These are phyloP conservation scores for Mixia osmundae DNA, from an alignment of 1,284 basidiomycete species.

Conservation along the genomic window DNA sequence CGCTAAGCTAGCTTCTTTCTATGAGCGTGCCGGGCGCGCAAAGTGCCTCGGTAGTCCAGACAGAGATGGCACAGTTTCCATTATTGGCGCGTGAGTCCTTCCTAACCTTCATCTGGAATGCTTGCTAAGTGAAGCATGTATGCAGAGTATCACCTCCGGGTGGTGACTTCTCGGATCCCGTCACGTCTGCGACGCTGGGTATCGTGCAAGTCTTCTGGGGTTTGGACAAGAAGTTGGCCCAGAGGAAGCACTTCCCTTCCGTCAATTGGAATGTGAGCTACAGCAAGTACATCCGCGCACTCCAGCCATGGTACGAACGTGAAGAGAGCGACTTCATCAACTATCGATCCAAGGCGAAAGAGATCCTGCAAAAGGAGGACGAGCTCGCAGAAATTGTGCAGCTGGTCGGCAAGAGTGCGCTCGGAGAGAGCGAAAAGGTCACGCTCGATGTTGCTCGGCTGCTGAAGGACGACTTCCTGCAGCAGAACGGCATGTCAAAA, in stretches of 20 bases:
- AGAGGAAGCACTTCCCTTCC: slow-evolving; percentile 36
- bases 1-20: slow-evolving; percentile 91
- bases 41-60: slow-evolving; percentile 72
- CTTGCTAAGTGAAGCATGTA: not conserved
- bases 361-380: slow-evolving; percentile 94
- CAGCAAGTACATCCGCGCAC: slow-evolving; percentile 90
- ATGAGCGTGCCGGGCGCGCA: slow-evolving; percentile 97
- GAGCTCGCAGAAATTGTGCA: slow-evolving; percentile 98
- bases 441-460: slow-evolving; percentile 91
- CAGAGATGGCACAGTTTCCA: slow-evolving; percentile 80
- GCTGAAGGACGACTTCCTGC: slow-evolving; percentile 78
- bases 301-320: slow-evolving; percentile 80
- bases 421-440: slow-evolving; percentile 96
- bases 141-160: slow-evolving; percentile 82
- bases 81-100: slow-evolving; percentile 77
- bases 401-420: slow-evolving; percentile 89
- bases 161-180: slow-evolving; percentile 98
- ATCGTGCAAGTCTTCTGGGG: slow-evolving; percentile 99
- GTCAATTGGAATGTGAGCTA: slow-evolving; percentile 99
- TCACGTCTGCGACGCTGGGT: slow-evolving; percentile 86
- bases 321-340: slow-evolving; percentile 82
- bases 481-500: slow-evolving; percentile 96
- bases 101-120: not conserved
- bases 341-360: slow-evolving; percentile 72
- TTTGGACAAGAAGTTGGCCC: slow-evolving; percentile 59